Conservation (phyloP, 495 filamentous ascomycete species). For the Pseudoneurospora amorphoporcata region DNA sequence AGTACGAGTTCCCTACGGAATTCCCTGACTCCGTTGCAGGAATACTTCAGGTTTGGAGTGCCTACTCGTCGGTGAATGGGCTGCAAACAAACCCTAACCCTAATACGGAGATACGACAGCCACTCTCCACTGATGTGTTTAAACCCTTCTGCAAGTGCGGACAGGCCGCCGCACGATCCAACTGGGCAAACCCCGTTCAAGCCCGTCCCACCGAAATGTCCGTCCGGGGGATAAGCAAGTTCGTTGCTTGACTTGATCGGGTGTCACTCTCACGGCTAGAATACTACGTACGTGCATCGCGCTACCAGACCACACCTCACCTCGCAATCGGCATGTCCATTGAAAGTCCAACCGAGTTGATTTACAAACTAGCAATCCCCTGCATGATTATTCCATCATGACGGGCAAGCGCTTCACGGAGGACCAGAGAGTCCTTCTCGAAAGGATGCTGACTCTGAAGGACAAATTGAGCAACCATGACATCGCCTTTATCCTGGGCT, state of each 20-base stretch:
- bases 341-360: background rate
- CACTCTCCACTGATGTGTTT: background rate
- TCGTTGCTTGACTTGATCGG: background rate
- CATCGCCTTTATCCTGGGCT: constrained; percentile 13
- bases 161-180: background rate
- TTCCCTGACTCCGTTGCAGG: background rate
- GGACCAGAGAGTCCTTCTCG: constrained; percentile 11
- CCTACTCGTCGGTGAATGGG: background rate
- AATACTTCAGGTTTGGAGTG: background rate
- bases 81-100: background rate
- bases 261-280: background rate
- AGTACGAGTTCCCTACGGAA: background rate
- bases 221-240: background rate
- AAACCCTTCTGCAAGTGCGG: background rate
- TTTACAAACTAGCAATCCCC: background rate
- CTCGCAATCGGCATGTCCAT: background rate
- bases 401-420: constrained; percentile 16
- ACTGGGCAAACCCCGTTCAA: background rate
- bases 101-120: background rate
- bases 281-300: background rate
- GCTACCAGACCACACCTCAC: background rate
- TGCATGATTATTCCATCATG: constrained; percentile 6
- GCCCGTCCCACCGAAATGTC: background rate
- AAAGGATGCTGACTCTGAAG: constrained; percentile 11
- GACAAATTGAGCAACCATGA: constrained; percentile 19